phyloP scores from a whole-genome alignment of 2,329 filamentous ascomycete genomes.

The Teratosphaeriaceae sp. region DNA sequence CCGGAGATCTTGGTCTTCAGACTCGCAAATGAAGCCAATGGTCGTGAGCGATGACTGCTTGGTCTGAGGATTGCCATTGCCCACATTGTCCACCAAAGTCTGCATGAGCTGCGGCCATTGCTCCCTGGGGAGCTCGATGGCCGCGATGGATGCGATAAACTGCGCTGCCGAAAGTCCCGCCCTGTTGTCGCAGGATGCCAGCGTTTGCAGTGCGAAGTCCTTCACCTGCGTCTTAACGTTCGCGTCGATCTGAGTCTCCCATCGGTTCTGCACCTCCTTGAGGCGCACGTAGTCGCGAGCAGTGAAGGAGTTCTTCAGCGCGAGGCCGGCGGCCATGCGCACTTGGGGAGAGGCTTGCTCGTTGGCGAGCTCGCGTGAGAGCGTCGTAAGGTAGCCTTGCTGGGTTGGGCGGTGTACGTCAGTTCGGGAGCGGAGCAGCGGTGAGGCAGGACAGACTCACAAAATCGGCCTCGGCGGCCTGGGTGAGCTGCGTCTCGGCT shows the following conservation, averaged over 20 bases:
- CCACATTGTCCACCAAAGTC: constrained; percentile 85
- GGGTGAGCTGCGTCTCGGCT: constrained; percentile 88
- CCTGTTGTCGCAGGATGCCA: constrained; percentile 70
- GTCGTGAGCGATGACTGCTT: constrained; percentile 92
- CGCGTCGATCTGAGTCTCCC: constrained; percentile 74
- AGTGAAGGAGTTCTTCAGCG: constrained; percentile 96
- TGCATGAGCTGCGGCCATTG: constrained; percentile 93
- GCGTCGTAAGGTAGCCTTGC: constrained; percentile 87
- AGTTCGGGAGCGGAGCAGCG: not conserved
- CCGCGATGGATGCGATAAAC: constrained; percentile 89
- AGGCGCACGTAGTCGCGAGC: constrained; percentile 83
- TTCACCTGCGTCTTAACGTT: constrained; percentile 85
- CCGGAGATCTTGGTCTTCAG: constrained; percentile 79
- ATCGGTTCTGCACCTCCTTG: constrained; percentile 87
- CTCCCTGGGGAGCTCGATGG: constrained; percentile 86
- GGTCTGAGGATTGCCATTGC: constrained; percentile 74
- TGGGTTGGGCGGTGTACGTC: constrained; percentile 34
- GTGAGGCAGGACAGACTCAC: constrained; percentile 51
- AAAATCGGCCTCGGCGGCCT: constrained; percentile 92
- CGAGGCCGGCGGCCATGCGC: constrained; percentile 89
- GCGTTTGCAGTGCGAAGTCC: constrained; percentile 79
- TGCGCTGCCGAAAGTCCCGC: constrained; percentile 87
- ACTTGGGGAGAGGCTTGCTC: constrained; percentile 76
- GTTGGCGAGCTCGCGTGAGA: constrained; percentile 91
- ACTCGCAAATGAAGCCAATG: constrained; percentile 99